Evolutionary conservation across 2,329 filamentous ascomycete genomes (phyloP).

Genomic region (Neocucurbitaria cava): DNA sequence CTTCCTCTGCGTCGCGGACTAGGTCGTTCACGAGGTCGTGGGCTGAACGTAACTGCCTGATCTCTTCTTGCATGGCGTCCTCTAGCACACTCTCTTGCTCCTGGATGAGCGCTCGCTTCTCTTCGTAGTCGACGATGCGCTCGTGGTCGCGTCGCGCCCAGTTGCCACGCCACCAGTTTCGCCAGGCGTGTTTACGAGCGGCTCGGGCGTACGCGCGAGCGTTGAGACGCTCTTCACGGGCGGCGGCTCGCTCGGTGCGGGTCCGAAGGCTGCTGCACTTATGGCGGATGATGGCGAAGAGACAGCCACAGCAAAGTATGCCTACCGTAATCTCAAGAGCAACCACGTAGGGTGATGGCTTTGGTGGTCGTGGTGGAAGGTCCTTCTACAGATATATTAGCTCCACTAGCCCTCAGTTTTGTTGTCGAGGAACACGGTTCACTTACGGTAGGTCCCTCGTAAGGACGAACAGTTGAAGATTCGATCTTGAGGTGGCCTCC

Average conservation of each 20-base stretch:
- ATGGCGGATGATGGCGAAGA: conserved; percentile 54
- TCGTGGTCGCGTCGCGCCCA: conserved; percentile 38
- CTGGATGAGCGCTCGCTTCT: conserved; percentile 58
- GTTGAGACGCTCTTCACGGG: conserved; percentile 61
- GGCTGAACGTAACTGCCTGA: conserved; percentile 59
- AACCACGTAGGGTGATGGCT: conserved; percentile 42
- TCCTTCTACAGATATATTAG: conserved; percentile 11
- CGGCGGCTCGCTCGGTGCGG: conserved; percentile 60
- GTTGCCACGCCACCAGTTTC: conserved; percentile 57
- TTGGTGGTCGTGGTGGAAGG: conserved; percentile 32
- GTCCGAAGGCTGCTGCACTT: conserved; percentile 59
- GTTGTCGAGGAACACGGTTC: background rate
- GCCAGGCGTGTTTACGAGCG: conserved; percentile 59
- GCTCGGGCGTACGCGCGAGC: conserved; percentile 61
- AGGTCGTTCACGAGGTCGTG: conserved; percentile 61
- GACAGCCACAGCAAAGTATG: conserved; percentile 53
- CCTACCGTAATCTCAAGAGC: conserved; percentile 54
- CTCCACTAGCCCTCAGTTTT: background rate
- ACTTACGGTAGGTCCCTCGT: conserved; percentile 17
- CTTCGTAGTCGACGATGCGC: conserved; percentile 55
- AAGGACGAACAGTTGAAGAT: conserved; percentile 18
- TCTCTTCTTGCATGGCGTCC: conserved; percentile 53
- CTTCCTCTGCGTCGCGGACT: conserved; percentile 50
- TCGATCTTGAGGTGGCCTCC: conserved; percentile 20
- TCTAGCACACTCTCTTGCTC: conserved; percentile 56